A percentile compares a stretch with the other conserved stretches of the same genome.
Evolutionary conservation across 2,329 filamentous ascomycete species (phyloP).

Genomic region (Monilinia polystroma): DNA sequence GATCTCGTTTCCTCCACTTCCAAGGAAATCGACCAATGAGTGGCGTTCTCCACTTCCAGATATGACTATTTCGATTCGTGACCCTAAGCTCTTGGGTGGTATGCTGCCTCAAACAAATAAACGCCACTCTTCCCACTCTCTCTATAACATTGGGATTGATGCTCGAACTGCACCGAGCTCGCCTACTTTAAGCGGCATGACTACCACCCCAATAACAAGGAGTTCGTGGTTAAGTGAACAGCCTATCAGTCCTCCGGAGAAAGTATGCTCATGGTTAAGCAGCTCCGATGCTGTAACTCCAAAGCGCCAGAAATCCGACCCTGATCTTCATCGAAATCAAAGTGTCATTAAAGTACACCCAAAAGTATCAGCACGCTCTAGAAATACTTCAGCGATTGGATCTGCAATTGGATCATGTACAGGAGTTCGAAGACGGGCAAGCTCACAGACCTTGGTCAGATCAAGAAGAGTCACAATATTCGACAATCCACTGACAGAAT

Average conservation of each 20-base stretch:
- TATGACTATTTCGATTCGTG: constrained; percentile 23
- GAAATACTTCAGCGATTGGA: constrained; percentile 24
- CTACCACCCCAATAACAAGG: constrained; percentile 2
- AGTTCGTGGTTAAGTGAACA: background rate
- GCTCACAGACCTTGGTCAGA: constrained; percentile 24
- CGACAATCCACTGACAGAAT: background rate
- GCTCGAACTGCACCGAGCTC: constrained; percentile 18
- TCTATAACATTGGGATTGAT: constrained; percentile 34
- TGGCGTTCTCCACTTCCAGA: constrained; percentile 37
- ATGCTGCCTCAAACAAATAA: background rate
- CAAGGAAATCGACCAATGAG: constrained; percentile 33
- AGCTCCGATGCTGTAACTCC: background rate
- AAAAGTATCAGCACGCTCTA: constrained; percentile 27
- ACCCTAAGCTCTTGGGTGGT: background rate
- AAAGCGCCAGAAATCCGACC: constrained; percentile 16
- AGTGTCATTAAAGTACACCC: constrained; percentile 30
- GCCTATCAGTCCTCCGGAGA: constrained; percentile 17
- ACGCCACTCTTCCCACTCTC: constrained; percentile 20
- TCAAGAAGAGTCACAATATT: constrained; percentile 29
- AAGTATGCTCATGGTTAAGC: constrained; percentile 12
- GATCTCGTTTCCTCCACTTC: constrained; percentile 35
- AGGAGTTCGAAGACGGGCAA: constrained; percentile 26
- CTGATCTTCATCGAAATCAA: constrained; percentile 5
- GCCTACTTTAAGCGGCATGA: constrained; percentile 1
- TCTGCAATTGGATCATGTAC: constrained; percentile 30